Evolutionary conservation across 306 rosid species (phyloP).

Genomic region (Lathyrus sativus): DNA sequence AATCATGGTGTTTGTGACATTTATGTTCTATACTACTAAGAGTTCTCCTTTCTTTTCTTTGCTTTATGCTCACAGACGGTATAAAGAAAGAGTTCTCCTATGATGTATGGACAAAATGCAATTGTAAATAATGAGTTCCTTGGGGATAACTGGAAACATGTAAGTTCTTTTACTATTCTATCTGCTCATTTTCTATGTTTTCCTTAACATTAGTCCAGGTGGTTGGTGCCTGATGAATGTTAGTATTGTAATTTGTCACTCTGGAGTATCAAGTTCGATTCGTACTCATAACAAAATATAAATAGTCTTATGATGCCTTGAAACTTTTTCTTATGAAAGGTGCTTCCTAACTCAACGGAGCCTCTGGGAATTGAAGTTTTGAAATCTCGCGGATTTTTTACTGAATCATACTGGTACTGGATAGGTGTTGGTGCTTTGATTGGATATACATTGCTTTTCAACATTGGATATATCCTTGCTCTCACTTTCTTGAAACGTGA

Average conservation of each 20-base stretch:
- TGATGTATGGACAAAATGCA: conserved; percentile 54
- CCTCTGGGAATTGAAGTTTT: conserved; percentile 51
- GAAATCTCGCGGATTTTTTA: conserved; percentile 55
- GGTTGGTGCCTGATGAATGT: neutral
- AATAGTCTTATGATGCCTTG: neutral
- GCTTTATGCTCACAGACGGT: conserved; percentile 36
- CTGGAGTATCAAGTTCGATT: neutral
- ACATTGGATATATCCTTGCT: conserved; percentile 48
- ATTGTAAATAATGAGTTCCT: conserved; percentile 50
- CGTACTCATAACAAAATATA: too few species aligned
- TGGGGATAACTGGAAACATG: conserved; percentile 51
- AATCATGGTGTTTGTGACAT: neutral
- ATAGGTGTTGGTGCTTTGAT: conserved; percentile 45
- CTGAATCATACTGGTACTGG: conserved; percentile 49
- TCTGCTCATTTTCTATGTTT: conserved; percentile 3
- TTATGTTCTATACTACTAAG: conserved; percentile 25
- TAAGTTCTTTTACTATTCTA: conserved; percentile 30
- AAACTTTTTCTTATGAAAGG: conserved; percentile 37
- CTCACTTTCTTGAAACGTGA: conserved; percentile 59
- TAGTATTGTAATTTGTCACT: neutral
- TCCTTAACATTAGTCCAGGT: conserved; percentile 1
- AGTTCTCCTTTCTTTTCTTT: conserved; percentile 4
- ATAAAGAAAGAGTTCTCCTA: conserved; percentile 56
- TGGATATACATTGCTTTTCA: conserved; percentile 51
- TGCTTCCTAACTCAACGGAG: conserved; percentile 46